Evolutionary conservation across 2,329 filamentous ascomycete genomes (phyloP).

Genomic region (Exophiala oligosperma): DNA sequence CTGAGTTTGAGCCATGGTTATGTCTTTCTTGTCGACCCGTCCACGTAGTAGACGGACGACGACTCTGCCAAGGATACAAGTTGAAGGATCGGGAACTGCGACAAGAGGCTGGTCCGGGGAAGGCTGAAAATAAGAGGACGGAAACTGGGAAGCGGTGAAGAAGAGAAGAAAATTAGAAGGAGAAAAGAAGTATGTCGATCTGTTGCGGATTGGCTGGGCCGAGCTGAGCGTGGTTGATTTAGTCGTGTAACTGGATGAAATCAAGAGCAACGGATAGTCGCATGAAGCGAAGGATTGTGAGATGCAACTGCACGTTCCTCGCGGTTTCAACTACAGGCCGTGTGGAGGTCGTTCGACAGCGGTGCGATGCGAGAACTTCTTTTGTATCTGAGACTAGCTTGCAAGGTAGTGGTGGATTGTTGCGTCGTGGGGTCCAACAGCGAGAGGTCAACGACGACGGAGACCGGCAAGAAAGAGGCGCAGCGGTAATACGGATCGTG

Average conservation of each 20-base stretch:
- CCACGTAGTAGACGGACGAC: slow-evolving; percentile 36
- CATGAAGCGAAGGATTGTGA: slow-evolving; percentile 7
- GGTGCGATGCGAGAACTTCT: slow-evolving; percentile 4
- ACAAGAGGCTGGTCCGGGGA: too few species aligned
- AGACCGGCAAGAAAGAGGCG: slow-evolving; percentile 17
- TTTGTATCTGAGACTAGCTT: slow-evolving; percentile 21
- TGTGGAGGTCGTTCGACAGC: background rate
- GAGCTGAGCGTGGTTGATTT: slow-evolving; percentile 14
- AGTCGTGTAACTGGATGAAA: slow-evolving; percentile 21
- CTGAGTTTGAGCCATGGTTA: slow-evolving; percentile 47
- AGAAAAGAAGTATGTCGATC: background rate
- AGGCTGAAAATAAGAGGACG: slow-evolving; percentile 15
- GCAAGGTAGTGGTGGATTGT: background rate
- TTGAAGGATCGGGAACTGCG: slow-evolving; percentile 34
- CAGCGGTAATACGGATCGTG: slow-evolving; percentile 21
- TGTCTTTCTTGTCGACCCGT: slow-evolving; percentile 12
- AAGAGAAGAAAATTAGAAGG: slow-evolving; percentile 3
- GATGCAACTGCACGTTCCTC: background rate
- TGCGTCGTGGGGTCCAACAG: slow-evolving; percentile 23
- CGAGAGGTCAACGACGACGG: slow-evolving; percentile 3
- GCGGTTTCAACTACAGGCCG: background rate
- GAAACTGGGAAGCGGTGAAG: slow-evolving; percentile 10
- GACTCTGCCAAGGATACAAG: slow-evolving; percentile 28
- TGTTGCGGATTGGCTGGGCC: slow-evolving; percentile 12
- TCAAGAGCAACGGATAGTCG: slow-evolving; percentile 10